Base-by-base conservation (phyloP, 169 alveolate genomes). In the Theileria annulata region DNA sequence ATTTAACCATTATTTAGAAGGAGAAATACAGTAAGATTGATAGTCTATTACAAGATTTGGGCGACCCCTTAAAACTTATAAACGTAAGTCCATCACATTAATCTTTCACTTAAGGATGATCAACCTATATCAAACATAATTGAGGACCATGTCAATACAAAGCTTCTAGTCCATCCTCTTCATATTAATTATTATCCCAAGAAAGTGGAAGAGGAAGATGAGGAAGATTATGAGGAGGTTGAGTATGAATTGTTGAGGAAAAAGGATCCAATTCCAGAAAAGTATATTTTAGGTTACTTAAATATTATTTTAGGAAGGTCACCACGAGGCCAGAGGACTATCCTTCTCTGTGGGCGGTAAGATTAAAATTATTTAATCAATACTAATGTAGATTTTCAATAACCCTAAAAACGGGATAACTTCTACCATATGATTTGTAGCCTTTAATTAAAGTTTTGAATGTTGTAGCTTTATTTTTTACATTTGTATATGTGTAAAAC, bases 331-430 rank as follows among this genome's bases (percentile, higher is more conserved):
- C 12, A 12, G 76, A 69, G 13, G 67, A 69, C 62, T 69, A 69
- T 28, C 76, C 76, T n/a, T 49, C 76, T 4, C 8, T 69, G 51
- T 69, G 49, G 48, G 49, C 76, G 35, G 76, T 69, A 19, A 69
- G 74, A 1, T 30, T 27, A 35, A 48, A 17, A 28, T 3, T 4
- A 54, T 19, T 27, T 27, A n/a, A 17, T 23, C 21, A 2, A 28
- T 30, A 6, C 0, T 31, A 15, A n/a, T 72, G 3, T 51, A 72
- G 79, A 72, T 72, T 72, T 72, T 72, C 28, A 51, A 3, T 25
- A 72, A 72, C 17, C 58, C 69, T 19, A 72, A 60, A 33, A 72
- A 72, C 42, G 79, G 79, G 15, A 72, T 72, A 51, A 72, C 79
- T 1, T 72, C 79, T 28, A 9, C 48, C 6, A 25, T 2, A 21